Evolutionary conservation across 176 grass and related monocot genomes (phyloP).

Genomic region (Eleusine indica): DNA sequence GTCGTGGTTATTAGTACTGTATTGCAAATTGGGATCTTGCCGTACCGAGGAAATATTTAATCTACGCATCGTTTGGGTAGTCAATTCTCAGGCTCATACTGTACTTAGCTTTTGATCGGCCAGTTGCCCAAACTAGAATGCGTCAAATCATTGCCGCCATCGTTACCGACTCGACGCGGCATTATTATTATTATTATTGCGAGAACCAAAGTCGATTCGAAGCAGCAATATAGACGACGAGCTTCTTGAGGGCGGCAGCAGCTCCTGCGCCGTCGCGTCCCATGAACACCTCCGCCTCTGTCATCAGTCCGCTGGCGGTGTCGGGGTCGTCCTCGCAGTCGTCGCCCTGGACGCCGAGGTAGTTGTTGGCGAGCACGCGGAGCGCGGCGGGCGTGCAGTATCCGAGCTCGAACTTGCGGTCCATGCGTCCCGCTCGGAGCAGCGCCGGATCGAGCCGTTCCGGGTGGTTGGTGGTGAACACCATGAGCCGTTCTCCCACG

Average conservation of each 20-base stretch:
- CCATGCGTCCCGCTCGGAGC: constrained; percentile 74
- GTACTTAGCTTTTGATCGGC: background rate
- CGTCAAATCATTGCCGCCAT: background rate
- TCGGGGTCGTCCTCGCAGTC: background rate
- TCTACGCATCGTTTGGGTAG: background rate
- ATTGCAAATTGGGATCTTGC: background rate
- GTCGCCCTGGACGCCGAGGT: constrained; percentile 42
- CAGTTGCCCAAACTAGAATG: too few species aligned
- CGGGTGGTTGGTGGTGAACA: constrained; percentile 81
- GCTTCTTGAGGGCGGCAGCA: constrained; percentile 42
- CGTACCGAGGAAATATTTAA: too few species aligned
- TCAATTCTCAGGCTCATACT: background rate
- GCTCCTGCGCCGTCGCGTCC: constrained; percentile 48
- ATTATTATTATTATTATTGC: too few species aligned
- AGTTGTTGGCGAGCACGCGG: constrained; percentile 64
- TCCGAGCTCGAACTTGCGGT: constrained; percentile 69
- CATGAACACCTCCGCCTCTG: constrained; percentile 70
- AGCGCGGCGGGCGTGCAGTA: constrained; percentile 60
- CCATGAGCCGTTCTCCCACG: constrained; percentile 70
- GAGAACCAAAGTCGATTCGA: too few species aligned
- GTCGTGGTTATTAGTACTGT: background rate
- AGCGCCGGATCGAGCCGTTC: constrained; percentile 62
- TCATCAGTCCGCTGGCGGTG: constrained; percentile 25
- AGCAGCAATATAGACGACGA: constrained; percentile 40
- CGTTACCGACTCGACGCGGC: too few species aligned